Percentiles rank a stretch among this genome's conserved stretches.
phyloP scores from a whole-genome alignment of 768 basidiomycete genomes.

The Dictyophora rubrovolvata region DNA sequence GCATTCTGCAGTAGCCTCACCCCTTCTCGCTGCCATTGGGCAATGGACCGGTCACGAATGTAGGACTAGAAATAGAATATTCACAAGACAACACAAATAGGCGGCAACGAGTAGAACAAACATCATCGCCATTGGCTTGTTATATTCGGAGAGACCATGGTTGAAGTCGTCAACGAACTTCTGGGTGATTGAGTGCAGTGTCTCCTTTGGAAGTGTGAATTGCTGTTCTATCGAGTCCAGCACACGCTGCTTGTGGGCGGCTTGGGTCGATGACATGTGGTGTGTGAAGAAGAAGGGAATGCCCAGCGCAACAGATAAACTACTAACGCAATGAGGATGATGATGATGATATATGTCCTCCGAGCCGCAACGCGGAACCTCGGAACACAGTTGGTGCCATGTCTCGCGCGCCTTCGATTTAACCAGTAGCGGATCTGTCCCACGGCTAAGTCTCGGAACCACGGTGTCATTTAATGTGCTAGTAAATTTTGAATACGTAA shows the following conservation, averaged over 20 bases:
- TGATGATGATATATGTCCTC: too few species aligned
- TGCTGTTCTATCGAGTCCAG: slow-evolving; percentile 61
- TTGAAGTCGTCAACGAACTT: slow-evolving; percentile 77
- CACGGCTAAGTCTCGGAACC: neutral
- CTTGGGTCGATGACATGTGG: neutral
- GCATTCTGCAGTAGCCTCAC: slow-evolving; percentile 30
- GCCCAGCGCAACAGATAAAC: neutral
- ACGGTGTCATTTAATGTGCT: too few species aligned
- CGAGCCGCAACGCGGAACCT: neutral
- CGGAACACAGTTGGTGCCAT: neutral
- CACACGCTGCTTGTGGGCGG: slow-evolving; percentile 17
- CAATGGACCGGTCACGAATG: slow-evolving; percentile 81
- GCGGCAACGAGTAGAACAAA: slow-evolving; percentile 23
- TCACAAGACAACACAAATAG: neutral
- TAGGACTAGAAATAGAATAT: slow-evolving; percentile 45
- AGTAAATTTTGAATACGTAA: too few species aligned
- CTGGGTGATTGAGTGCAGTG: slow-evolving; percentile 58
- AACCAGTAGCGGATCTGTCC: neutral
- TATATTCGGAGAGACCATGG: slow-evolving; percentile 62
- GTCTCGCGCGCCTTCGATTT: neutral
- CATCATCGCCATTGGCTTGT: slow-evolving; percentile 90
- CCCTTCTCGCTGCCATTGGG: slow-evolving; percentile 92
- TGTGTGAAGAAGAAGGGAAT: neutral
- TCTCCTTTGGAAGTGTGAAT: slow-evolving; percentile 55
- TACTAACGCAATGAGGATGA: neutral